Evolutionary conservation across 2,329 filamentous ascomycete genomes (phyloP).

Genomic region (Phialophora chinensis): DNA sequence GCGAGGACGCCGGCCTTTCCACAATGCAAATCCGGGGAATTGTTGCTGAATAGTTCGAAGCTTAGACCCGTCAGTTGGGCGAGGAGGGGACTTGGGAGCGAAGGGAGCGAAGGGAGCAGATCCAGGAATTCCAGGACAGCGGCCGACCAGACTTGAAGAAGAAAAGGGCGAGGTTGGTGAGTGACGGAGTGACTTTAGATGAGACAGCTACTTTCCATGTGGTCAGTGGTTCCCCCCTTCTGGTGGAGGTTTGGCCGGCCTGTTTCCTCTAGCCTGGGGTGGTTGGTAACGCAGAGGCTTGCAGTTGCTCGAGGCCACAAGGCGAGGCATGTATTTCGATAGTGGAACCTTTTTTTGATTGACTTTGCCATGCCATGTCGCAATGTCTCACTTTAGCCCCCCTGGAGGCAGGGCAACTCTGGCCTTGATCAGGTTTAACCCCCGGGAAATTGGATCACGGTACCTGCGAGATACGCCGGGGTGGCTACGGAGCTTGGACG

Average conservation of each 20-base stretch:
- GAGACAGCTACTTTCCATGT: constrained; percentile 9
- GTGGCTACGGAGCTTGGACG: constrained; percentile 17
- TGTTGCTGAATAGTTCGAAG: constrained; percentile 9
- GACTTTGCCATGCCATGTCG: constrained; percentile 17
- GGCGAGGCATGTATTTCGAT: constrained; percentile 7
- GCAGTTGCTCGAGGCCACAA: background rate
- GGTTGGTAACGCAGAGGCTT: constrained; percentile 24
- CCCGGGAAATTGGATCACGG: constrained; percentile 20
- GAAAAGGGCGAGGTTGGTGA: constrained; percentile 31
- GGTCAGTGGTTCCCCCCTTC: background rate
- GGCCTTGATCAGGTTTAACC: constrained; percentile 17
- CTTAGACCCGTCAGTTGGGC: background rate
- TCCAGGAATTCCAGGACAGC: constrained; percentile 3
- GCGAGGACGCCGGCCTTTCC: constrained; percentile 1
- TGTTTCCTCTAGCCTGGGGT: constrained; percentile 9
- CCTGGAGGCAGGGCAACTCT: constrained; percentile 17
- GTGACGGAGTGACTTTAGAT: constrained; percentile 9
- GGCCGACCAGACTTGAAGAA: constrained; percentile 2
- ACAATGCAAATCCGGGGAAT: constrained; percentile 16
- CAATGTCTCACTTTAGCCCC: constrained; percentile 36
- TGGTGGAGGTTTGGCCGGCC: constrained; percentile 14
- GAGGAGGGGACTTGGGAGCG: constrained; percentile 5
- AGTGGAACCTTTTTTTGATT: constrained; percentile 15
- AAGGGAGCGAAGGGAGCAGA: constrained; percentile 7
- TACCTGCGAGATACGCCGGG: constrained; percentile 18